Conservation (phyloP, 768 basidiomycete species). For the Leucosporidium scottii region DNA sequence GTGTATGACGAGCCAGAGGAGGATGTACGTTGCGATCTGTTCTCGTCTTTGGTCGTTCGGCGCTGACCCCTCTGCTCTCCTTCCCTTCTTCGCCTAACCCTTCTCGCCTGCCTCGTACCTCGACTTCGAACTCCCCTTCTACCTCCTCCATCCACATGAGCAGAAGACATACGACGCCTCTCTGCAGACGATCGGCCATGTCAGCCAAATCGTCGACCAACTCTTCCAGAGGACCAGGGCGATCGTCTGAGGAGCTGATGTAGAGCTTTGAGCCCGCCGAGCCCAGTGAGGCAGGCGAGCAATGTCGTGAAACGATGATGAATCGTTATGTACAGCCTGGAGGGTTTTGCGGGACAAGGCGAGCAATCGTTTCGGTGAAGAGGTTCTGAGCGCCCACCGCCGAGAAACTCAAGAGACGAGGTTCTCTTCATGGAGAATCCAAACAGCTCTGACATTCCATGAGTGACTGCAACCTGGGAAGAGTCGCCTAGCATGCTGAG, state of each 20-base stretch:
- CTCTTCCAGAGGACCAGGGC: slow-evolving; percentile 30
- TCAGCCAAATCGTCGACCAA: slow-evolving; percentile 80
- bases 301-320: no score
- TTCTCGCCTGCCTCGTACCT: neutral
- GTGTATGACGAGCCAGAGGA: slow-evolving; percentile 81
- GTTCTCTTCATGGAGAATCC: no score
- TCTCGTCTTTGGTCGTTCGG: neutral
- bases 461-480: no score
- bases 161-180: slow-evolving; percentile 83
- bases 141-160: neutral
- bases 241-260: slow-evolving; percentile 1
- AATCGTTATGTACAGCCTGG: no score
- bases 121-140: neutral
- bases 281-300: neutral
- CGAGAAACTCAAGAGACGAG: no score
- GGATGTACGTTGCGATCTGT: slow-evolving; percentile 45
- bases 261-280: neutral
- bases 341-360: no score
- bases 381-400: no score
- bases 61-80: neutral
- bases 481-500: no score
- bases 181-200: slow-evolving; percentile 79
- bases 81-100: neutral
- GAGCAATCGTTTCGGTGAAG: no score
- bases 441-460: no score